Evolutionary conservation across 2,329 filamentous ascomycete species (phyloP).

Genomic region (Monilinia vaccinii-corymbosi): DNA sequence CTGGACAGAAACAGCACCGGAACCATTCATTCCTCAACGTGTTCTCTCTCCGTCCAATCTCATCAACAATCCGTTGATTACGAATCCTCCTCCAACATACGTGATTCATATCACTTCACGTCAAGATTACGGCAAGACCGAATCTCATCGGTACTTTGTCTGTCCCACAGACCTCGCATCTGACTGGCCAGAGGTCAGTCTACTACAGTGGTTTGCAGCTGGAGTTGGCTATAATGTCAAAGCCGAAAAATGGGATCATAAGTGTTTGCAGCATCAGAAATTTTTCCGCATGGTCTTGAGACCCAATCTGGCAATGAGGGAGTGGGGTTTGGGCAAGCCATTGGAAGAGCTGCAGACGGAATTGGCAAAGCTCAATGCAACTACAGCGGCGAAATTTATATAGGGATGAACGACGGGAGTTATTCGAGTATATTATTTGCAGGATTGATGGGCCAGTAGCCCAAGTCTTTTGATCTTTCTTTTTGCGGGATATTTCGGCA

Average conservation of each 20-base stretch:
- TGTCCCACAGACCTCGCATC: constrained; percentile 17
- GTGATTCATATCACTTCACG: constrained; percentile 23
- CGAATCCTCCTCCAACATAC: constrained; percentile 15
- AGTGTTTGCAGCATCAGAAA: constrained; percentile 18
- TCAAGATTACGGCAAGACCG: constrained; percentile 22
- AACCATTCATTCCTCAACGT: constrained; percentile 10
- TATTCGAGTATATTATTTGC: neutral
- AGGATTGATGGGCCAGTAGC: neutral
- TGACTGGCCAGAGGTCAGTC: constrained; percentile 22
- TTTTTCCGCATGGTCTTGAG: constrained; percentile 24
- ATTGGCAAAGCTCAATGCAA: neutral
- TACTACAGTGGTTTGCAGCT: constrained; percentile 22
- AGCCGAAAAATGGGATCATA: constrained; percentile 25
- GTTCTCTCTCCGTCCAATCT: constrained; percentile 18
- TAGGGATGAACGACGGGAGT: neutral
- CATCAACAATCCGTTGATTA: constrained; percentile 20
- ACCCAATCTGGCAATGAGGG: constrained; percentile 20
- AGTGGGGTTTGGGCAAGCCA: constrained; percentile 2
- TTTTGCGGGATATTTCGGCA: neutral
- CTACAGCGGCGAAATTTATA: neutral
- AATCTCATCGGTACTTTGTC: constrained; percentile 25
- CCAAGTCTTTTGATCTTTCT: neutral
- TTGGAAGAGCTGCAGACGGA: constrained; percentile 1
- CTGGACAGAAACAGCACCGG: neutral
- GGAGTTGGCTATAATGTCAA: constrained; percentile 21